Percentiles rank a stretch among this genome's conserved stretches.
These are phyloP conservation scores for Kernera saxatilis DNA, from an alignment of 345 rosid genomes.

Conservation along the genomic window DNA sequence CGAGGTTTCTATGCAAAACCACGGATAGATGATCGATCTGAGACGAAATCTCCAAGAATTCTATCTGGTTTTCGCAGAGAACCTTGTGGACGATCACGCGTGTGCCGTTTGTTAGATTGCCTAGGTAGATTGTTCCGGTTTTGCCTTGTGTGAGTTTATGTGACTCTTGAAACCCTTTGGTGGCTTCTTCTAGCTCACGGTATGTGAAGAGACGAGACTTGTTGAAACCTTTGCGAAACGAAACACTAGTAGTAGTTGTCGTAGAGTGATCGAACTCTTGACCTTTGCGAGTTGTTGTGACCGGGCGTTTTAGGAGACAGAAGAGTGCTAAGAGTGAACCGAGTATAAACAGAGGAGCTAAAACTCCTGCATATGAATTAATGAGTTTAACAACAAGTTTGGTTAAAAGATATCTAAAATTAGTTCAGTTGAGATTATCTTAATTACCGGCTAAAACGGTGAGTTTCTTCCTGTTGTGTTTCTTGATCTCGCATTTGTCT, in stretches of 20 bases:
- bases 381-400: neutral
- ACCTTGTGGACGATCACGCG: slow-evolving; percentile 64
- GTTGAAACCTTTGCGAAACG: slow-evolving; percentile 64
- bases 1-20: slow-evolving; percentile 57
- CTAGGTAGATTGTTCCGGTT: slow-evolving; percentile 51
- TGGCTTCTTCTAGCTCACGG: slow-evolving; percentile 72
- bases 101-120: slow-evolving; percentile 57
- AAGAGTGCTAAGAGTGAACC: slow-evolving; percentile 46
- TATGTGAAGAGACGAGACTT: slow-evolving; percentile 56
- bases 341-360: slow-evolving; percentile 33
- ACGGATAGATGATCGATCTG: slow-evolving; percentile 52
- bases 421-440: neutral
- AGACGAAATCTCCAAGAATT: slow-evolving; percentile 51
- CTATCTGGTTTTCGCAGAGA: slow-evolving; percentile 47
- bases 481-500: slow-evolving; percentile 37
- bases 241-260: slow-evolving; percentile 35
- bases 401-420: neutral
- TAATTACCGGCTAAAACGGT: slow-evolving; percentile 56
- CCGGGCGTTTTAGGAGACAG: slow-evolving; percentile 49
- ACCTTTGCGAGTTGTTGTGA: slow-evolving; percentile 22
- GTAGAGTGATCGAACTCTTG: slow-evolving; percentile 31
- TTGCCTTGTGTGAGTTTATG: slow-evolving; percentile 44
- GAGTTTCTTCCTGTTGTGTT: slow-evolving; percentile 36
- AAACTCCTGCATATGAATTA: slow-evolving; percentile 16
- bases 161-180: slow-evolving; percentile 51